Evolutionary conservation across 176 grass and related monocot genomes (phyloP).

Genomic region (bread wheat (Triticum aestivum)): DNA sequence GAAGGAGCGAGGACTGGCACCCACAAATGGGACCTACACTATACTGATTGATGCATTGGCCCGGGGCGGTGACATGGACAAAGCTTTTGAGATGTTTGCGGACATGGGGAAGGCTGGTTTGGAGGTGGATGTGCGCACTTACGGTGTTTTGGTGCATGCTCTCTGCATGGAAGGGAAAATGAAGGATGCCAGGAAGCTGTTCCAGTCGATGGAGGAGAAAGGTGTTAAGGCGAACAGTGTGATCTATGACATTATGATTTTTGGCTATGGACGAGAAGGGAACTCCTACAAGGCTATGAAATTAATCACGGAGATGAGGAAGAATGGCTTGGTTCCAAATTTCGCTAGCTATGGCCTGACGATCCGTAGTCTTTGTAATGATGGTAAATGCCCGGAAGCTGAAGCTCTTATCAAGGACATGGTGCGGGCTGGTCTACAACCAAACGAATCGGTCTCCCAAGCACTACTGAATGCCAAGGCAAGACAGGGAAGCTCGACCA

Average conservation of each 20-base stretch:
- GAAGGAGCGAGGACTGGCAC: slow-evolving; percentile 52
- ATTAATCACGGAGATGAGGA: slow-evolving; percentile 52
- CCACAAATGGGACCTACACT: slow-evolving; percentile 67
- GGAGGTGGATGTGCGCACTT: slow-evolving; percentile 53
- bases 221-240: slow-evolving; percentile 46
- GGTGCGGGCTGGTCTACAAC: slow-evolving; percentile 44
- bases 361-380: slow-evolving; percentile 63
- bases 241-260: slow-evolving; percentile 72
- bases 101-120: slow-evolving; percentile 52
- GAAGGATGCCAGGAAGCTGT: slow-evolving; percentile 71
- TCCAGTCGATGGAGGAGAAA: slow-evolving; percentile 51
- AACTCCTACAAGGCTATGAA: slow-evolving; percentile 57
- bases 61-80: slow-evolving; percentile 51
- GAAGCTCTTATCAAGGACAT: slow-evolving; percentile 54
- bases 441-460: slow-evolving; percentile 32
- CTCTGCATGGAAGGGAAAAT: slow-evolving; percentile 62
- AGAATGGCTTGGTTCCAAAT: slow-evolving; percentile 60
- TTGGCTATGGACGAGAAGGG: slow-evolving; percentile 70
- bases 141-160: slow-evolving; percentile 49
- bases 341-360: slow-evolving; percentile 56
- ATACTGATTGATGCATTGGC: slow-evolving; percentile 70
- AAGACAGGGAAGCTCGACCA: slow-evolving; percentile 5
- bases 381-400: slow-evolving; percentile 56
- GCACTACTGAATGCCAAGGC: slow-evolving; percentile 51
- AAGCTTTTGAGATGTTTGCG: slow-evolving; percentile 53